A percentile compares a stretch with the other conserved stretches of the same genome.
These are phyloP conservation scores for Delitschia confertaspora DNA, from an alignment of 495 filamentous ascomycete species.

Conservation along the genomic window DNA sequence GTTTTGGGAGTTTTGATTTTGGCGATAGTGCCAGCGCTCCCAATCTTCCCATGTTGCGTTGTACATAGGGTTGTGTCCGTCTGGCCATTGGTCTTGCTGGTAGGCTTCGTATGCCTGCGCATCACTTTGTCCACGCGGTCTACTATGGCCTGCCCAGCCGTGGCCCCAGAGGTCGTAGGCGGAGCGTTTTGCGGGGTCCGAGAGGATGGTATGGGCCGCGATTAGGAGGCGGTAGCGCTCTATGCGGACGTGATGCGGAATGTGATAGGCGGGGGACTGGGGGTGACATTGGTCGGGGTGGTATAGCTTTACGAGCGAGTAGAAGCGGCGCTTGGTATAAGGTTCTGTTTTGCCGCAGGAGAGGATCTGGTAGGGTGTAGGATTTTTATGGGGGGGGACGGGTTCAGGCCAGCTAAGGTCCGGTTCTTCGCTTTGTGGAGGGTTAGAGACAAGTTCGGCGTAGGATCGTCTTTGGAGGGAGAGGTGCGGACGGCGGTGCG, in stretches of 20 bases:
- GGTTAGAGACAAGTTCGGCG: constrained; percentile 14
- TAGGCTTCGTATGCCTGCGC: not conserved
- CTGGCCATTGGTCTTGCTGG: constrained; percentile 18
- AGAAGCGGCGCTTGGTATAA: constrained; percentile 77
- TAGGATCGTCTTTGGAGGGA: constrained; percentile 12
- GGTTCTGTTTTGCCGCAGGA: constrained; percentile 49
- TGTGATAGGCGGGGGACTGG: constrained; percentile 13
- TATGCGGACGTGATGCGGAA: constrained; percentile 50
- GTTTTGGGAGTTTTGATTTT: constrained; percentile 41
- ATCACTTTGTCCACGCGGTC: constrained; percentile 22
- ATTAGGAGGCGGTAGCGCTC: constrained; percentile 85
- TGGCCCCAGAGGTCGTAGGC: constrained; percentile 75
- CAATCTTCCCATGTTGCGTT: constrained; percentile 99
- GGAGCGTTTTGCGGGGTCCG: constrained; percentile 63
- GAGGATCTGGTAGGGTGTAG: constrained; percentile 93
- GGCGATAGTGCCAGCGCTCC: constrained; percentile 68
- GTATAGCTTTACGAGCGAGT: constrained; percentile 88
- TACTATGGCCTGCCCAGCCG: constrained; percentile 58
- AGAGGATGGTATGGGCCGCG: constrained; percentile 81
- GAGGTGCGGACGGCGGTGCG: not conserved
- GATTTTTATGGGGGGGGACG: constrained; percentile 31
- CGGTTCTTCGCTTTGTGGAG: constrained; percentile 7
- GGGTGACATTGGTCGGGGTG: constrained; percentile 64
- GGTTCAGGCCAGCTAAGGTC: constrained; percentile 20
- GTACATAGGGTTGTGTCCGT: constrained; percentile 45